Conservation (phyloP, 345 rosid species). For the Mercurialis annua region DNA sequence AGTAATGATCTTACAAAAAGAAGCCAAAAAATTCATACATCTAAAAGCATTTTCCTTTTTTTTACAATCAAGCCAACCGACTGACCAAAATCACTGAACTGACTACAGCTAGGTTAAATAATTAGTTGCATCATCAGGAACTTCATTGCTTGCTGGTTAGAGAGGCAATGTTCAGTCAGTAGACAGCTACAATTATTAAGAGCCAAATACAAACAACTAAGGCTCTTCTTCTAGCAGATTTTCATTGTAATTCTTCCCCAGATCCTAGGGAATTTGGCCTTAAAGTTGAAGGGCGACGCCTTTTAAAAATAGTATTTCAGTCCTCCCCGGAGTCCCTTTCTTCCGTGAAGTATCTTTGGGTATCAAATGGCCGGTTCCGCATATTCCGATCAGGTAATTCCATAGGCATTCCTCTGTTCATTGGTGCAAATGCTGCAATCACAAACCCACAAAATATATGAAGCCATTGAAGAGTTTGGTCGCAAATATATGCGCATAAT, state of each 20-base stretch:
- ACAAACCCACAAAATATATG: conserved; percentile 11
- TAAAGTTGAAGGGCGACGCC: background rate
- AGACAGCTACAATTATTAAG: background rate
- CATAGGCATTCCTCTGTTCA: conserved; percentile 39
- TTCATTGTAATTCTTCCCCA: background rate
- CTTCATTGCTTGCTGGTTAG: background rate
- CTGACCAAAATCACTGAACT: background rate
- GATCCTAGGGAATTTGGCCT: background rate
- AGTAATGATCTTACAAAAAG: no score
- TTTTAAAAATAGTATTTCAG: background rate
- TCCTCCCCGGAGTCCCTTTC: conserved; percentile 6
- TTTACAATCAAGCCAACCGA: background rate
- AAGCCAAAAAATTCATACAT: no score
- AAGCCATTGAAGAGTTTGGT: no score
- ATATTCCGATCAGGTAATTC: conserved; percentile 28
- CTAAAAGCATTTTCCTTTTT: conserved; percentile 3
- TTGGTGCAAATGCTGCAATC: conserved; percentile 79
- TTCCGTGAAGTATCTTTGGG: conserved; percentile 22
- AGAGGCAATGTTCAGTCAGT: background rate
- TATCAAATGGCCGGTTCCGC: conserved; percentile 50
- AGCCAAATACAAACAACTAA: background rate
- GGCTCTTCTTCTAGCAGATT: background rate
- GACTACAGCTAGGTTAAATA: background rate
- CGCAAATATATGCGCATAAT: no score
- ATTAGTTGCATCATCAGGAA: background rate